These are phyloP conservation scores for Rhazya stricta DNA, from an alignment of 257 asterid species.

Conservation along the genomic window DNA sequence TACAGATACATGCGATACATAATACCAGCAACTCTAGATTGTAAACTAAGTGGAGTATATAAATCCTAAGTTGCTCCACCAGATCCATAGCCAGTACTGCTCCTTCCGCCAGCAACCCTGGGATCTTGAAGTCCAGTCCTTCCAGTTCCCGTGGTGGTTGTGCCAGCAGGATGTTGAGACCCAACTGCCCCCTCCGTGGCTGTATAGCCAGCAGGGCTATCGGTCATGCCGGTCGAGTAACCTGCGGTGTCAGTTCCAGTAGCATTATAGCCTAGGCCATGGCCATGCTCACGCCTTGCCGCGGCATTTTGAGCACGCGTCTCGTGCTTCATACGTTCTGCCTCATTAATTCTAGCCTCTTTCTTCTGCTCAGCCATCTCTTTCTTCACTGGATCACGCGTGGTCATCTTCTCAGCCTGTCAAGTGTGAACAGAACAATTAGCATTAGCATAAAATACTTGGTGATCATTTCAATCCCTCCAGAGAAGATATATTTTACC, in stretches of 20 bases:
- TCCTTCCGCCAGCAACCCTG: background rate
- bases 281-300: slow-evolving; percentile 4
- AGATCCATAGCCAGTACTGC: slow-evolving; percentile 9
- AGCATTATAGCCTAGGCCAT: background rate
- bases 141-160: background rate
- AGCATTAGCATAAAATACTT: background rate
- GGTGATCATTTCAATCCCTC: too few relatives aligned
- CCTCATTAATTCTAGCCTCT: slow-evolving; percentile 19
- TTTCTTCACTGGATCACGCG: slow-evolving; percentile 29
- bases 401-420: slow-evolving; percentile 30
- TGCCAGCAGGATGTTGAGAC: background rate
- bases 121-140: slow-evolving; percentile 11
- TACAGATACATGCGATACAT: too few relatives aligned
- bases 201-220: background rate
- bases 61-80: slow-evolving; percentile 8
- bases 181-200: slow-evolving; percentile 8
- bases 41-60: background rate
- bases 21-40: too few relatives aligned
- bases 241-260: slow-evolving; percentile 6
- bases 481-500: slow-evolving; percentile 13
- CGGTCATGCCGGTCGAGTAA: slow-evolving; percentile 5
- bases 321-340: slow-evolving; percentile 26
- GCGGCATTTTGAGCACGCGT: slow-evolving; percentile 18
- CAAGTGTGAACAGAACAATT: background rate
- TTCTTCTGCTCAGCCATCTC: slow-evolving; percentile 34